These are phyloP conservation scores for Lactifluus volemus DNA, from an alignment of 768 basidiomycete genomes.

Conservation along the genomic window DNA sequence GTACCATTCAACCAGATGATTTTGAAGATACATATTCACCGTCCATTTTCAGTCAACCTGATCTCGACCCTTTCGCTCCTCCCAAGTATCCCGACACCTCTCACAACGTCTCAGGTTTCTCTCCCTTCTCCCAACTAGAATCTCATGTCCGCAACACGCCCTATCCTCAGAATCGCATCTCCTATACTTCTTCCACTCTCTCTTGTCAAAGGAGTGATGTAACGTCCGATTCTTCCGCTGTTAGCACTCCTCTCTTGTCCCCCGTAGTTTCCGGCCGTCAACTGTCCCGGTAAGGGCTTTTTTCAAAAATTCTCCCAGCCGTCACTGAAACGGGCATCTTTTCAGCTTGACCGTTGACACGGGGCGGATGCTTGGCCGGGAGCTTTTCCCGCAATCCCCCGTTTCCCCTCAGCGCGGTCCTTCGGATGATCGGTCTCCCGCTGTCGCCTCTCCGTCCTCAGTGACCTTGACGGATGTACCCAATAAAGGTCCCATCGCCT, in stretches of 20 bases:
- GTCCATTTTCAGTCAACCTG: conserved; percentile 51
- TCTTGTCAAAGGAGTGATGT: conserved; percentile 30
- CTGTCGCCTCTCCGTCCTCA: conserved; percentile 18
- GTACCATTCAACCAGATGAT: conserved; percentile 44
- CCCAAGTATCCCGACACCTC: conserved; percentile 35
- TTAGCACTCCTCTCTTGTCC: conserved; percentile 12
- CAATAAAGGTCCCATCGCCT: neutral
- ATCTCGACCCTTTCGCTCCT: conserved; percentile 56
- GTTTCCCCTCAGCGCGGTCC: conserved; percentile 4
- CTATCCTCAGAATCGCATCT: conserved; percentile 36
- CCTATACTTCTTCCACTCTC: conserved; percentile 51
- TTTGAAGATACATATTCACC: conserved; percentile 27
- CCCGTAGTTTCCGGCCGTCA: conserved; percentile 3
- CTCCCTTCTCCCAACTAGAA: conserved; percentile 46
- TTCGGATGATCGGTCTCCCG: neutral
- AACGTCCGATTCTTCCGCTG: conserved; percentile 13
- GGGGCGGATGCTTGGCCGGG: conserved; percentile 12
- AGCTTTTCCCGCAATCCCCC: conserved; percentile 2
- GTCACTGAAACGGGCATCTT: neutral
- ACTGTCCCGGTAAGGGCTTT: conserved; percentile 12
- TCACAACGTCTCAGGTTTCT: conserved; percentile 36
- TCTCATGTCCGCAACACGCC: conserved; percentile 31
- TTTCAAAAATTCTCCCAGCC: neutral
- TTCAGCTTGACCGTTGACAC: conserved; percentile 16
- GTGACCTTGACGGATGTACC: conserved; percentile 10